phyloP scores from a whole-genome alignment of 768 basidiomycete genomes.

The Lactarius sanguifluus region DNA sequence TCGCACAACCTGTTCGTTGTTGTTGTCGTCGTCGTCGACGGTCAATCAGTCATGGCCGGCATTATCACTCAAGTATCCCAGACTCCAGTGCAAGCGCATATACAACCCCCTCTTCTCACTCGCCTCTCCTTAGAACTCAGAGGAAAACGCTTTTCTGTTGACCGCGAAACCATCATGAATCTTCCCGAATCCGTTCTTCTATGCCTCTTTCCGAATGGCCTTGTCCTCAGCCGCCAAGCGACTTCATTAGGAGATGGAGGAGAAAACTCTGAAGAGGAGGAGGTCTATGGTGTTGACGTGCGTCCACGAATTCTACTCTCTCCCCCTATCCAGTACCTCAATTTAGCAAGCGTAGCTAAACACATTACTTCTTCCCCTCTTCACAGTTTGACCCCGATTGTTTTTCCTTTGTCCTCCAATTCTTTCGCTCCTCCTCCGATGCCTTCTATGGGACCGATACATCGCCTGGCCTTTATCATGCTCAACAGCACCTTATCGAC shows the following conservation, averaged over 20 bases:
- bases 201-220: slow-evolving; percentile 95
- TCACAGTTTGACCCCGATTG: slow-evolving; percentile 94
- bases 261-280: slow-evolving; percentile 78
- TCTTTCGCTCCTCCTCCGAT: slow-evolving; percentile 87
- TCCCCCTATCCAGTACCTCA: slow-evolving; percentile 24
- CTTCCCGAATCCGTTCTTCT: slow-evolving; percentile 95
- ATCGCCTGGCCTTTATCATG: slow-evolving; percentile 69
- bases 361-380: slow-evolving; percentile 24
- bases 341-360: slow-evolving; percentile 17
- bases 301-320: slow-evolving; percentile 39
- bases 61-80: slow-evolving; percentile 57
- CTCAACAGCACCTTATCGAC: slow-evolving; percentile 79
- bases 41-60: slow-evolving; percentile 38
- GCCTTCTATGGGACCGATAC: slow-evolving; percentile 85
- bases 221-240: slow-evolving; percentile 88
- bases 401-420: slow-evolving; percentile 89
- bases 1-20: background rate
- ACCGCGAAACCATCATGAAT: slow-evolving; percentile 97
- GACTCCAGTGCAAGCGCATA: slow-evolving; percentile 61
- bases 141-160: slow-evolving; percentile 88
- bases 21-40: slow-evolving; percentile 15
- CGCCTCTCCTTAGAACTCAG: slow-evolving; percentile 90
- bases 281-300: slow-evolving; percentile 95
- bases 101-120: slow-evolving; percentile 86
- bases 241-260: slow-evolving; percentile 71